phyloP scores from a whole-genome alignment of 2,329 filamentous ascomycete genomes.

The Furcasterigmium sp. region DNA sequence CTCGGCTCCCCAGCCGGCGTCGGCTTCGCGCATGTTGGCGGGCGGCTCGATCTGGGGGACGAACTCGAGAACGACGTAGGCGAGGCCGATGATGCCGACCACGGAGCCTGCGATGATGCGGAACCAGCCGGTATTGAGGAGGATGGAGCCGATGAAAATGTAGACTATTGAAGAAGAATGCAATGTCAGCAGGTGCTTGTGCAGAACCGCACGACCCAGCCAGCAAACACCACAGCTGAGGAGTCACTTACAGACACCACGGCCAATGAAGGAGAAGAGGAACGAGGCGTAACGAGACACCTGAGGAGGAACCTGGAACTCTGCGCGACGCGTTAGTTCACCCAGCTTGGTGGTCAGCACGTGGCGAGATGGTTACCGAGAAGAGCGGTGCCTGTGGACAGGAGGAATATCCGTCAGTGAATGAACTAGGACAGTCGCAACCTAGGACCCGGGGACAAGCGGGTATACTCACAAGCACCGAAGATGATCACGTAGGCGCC shows the following conservation, averaged over 20 bases:
- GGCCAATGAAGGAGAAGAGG: slow-evolving; percentile 94
- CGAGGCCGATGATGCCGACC: slow-evolving; percentile 72
- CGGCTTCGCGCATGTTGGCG: slow-evolving; percentile 75
- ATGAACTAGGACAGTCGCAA: too few relatives aligned
- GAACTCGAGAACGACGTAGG: slow-evolving; percentile 71
- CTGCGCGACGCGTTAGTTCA: slow-evolving; percentile 30
- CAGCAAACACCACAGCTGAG: too few relatives aligned
- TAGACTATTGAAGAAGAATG: slow-evolving; percentile 65
- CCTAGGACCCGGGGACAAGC: too few relatives aligned
- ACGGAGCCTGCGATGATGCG: slow-evolving; percentile 73
- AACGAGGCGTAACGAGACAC: slow-evolving; percentile 92
- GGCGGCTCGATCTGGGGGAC: slow-evolving; percentile 75
- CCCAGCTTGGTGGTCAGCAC: too few relatives aligned
- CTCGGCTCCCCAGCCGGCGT: slow-evolving; percentile 72
- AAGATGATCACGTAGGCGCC: slow-evolving; percentile 89
- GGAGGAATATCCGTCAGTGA: too few relatives aligned
- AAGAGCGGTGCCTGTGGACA: slow-evolving; percentile 55
- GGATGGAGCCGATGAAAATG: slow-evolving; percentile 85
- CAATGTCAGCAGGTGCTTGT: not conserved
- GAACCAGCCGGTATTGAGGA: slow-evolving; percentile 63
- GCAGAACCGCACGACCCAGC: slow-evolving; percentile 5
- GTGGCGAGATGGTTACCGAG: slow-evolving; percentile 51
- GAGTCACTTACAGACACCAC: slow-evolving; percentile 84
- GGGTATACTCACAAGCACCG: slow-evolving; percentile 61
- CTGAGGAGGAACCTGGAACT: slow-evolving; percentile 94